phyloP scores from a whole-genome alignment of 768 basidiomycete species.

The Mycena galopus region DNA sequence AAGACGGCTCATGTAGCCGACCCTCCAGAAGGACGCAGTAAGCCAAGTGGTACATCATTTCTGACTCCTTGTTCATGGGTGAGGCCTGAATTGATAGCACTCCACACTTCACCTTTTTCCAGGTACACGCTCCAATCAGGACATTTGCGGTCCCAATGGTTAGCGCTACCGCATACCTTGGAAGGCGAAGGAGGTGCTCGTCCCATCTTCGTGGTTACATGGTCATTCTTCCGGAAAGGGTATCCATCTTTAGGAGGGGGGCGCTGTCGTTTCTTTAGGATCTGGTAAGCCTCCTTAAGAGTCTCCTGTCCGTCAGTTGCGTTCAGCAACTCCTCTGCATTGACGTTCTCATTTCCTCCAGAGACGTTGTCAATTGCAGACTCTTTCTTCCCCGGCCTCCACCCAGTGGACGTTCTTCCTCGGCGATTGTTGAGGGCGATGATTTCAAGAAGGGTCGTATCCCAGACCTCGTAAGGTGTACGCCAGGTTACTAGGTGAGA shows the following conservation, averaged over 20 bases:
- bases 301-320: not conserved
- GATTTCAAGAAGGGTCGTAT: too few species aligned
- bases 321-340: too few species aligned
- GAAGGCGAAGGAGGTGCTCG: not conserved
- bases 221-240: not conserved
- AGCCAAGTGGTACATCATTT: not conserved
- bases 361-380: too few species aligned
- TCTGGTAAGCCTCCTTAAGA: not conserved
- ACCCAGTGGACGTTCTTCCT: too few species aligned
- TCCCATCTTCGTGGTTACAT: not conserved
- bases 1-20: too few species aligned
- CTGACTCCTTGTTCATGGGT: not conserved
- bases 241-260: not conserved
- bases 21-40: too few species aligned
- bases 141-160: not conserved
- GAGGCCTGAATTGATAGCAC: not conserved
- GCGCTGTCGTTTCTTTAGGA: not conserved
- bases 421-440: too few species aligned
- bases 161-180: not conserved
- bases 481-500: not conserved
- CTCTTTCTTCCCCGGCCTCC: too few species aligned
- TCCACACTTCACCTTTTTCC: not conserved
- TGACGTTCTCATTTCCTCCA: too few species aligned
- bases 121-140: not conserved
- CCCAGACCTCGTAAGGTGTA: not conserved